Percentiles rank a stretch among this genome's conserved stretches.
Conservation (phyloP, 495 filamentous ascomycete species). For the Xylaria longipes region DNA sequence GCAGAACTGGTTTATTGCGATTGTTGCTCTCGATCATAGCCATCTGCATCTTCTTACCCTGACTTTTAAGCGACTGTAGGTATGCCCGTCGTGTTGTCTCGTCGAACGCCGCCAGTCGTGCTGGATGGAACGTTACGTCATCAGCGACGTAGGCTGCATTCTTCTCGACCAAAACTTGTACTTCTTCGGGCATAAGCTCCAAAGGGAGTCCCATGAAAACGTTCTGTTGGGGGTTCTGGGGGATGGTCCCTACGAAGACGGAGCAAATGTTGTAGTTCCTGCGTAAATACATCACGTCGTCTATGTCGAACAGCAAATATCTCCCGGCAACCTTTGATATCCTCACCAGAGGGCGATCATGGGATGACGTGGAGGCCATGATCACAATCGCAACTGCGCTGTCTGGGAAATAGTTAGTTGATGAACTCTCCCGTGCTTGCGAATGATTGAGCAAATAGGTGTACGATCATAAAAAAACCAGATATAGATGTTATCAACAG, state of each 20-base stretch:
- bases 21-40: constrained; percentile 37
- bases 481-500: constrained; percentile 47
- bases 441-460: constrained; percentile 30
- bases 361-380: constrained; percentile 36
- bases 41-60: constrained; percentile 49
- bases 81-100: constrained; percentile 59
- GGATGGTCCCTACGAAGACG: constrained; percentile 83
- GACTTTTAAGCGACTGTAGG: constrained; percentile 46
- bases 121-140: constrained; percentile 70
- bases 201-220: constrained; percentile 88
- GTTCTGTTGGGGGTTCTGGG: constrained; percentile 93
- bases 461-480: constrained; percentile 46
- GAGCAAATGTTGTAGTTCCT: constrained; percentile 85
- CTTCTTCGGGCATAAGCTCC: constrained; percentile 91
- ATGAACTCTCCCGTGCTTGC: constrained; percentile 8
- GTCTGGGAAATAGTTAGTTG: constrained; percentile 32
- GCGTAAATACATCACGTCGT: constrained; percentile 80
- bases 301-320: constrained; percentile 88
- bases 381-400: constrained; percentile 19
- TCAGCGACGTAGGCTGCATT: constrained; percentile 80
- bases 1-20: constrained; percentile 22
- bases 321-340: constrained; percentile 82
- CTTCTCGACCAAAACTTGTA: constrained; percentile 79
- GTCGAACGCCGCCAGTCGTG: constrained; percentile 63
- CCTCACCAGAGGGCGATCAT: constrained; percentile 57